Conservation (phyloP, 441 rosid species). For the Isatis lusitanica region DNA sequence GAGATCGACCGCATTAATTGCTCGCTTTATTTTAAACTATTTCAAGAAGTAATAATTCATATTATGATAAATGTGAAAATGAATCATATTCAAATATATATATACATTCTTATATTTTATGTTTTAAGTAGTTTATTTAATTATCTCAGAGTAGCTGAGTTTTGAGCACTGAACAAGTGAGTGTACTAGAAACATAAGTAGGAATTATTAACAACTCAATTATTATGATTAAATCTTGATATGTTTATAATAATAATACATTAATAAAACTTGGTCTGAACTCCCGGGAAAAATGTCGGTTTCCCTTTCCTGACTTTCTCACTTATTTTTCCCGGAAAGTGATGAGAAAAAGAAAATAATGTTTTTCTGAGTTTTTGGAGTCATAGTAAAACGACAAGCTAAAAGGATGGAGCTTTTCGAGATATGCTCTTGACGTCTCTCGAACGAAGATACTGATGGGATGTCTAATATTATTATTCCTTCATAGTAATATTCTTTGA, state of each 20-base stretch:
- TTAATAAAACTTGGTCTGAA: slow-evolving; percentile 17
- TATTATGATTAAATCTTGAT: neutral
- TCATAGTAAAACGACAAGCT: slow-evolving; percentile 22
- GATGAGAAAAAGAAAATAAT: neutral
- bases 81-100: neutral
- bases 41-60: neutral
- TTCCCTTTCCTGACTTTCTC: slow-evolving; percentile 18
- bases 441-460: slow-evolving; percentile 28
- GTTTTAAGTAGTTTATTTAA: neutral
- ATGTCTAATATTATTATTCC: neutral
- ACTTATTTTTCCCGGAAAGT: slow-evolving; percentile 23
- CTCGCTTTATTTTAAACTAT: neutral
- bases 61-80: neutral
- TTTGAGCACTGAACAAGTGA: slow-evolving; percentile 2
- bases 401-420: slow-evolving; percentile 37
- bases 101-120: neutral
- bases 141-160: slow-evolving; percentile 7
- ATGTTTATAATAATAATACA: neutral
- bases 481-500: neutral
- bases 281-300: slow-evolving; percentile 37
- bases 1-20: slow-evolving; percentile 32
- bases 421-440: slow-evolving; percentile 31
- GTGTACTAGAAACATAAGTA: neutral
- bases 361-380: slow-evolving; percentile 6
- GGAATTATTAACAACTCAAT: too few relatives aligned